Evolutionary conservation across 1,284 basidiomycete species (phyloP).

Genomic region (Taiwanofungus camphoratus): DNA sequence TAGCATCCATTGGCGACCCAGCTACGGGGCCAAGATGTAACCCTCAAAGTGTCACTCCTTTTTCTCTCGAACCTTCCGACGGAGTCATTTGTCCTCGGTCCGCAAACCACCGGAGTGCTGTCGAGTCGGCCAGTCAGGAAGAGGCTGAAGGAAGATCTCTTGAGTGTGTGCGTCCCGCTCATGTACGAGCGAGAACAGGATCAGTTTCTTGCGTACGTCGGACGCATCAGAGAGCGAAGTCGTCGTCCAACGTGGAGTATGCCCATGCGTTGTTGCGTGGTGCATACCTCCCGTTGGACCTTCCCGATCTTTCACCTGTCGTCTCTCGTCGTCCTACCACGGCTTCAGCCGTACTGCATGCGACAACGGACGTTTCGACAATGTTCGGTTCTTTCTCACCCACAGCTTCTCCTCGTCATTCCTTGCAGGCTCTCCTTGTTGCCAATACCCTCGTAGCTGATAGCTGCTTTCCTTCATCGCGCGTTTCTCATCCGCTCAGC

Average conservation of each 20-base stretch:
- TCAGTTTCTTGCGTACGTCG: background rate
- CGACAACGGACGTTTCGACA: conserved; percentile 15
- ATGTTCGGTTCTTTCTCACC: conserved; percentile 26
- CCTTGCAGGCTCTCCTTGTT: conserved; percentile 20
- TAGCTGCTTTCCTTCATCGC: background rate
- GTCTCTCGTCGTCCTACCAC: conserved; percentile 10
- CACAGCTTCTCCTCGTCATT: conserved; percentile 23
- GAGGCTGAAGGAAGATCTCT: background rate
- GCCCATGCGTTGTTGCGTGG: background rate
- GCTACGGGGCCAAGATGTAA: background rate
- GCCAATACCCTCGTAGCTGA: background rate
- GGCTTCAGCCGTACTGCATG: conserved; percentile 15
- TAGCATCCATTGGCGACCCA: background rate
- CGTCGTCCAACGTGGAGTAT: conserved; percentile 5
- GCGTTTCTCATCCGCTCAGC: background rate
- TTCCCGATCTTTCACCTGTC: conserved; percentile 17
- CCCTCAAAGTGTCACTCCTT: background rate
- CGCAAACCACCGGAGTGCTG: background rate
- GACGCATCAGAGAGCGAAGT: background rate
- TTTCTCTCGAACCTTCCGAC: background rate
- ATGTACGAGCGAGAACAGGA: conserved; percentile 7
- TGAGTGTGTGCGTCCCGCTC: background rate
- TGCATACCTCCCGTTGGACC: conserved; percentile 8
- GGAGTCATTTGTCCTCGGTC: background rate
- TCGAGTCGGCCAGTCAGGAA: background rate